These are phyloP conservation scores for Penicillium sp. DNA, from an alignment of 2,329 filamentous ascomycete genomes.

Conservation along the genomic window DNA sequence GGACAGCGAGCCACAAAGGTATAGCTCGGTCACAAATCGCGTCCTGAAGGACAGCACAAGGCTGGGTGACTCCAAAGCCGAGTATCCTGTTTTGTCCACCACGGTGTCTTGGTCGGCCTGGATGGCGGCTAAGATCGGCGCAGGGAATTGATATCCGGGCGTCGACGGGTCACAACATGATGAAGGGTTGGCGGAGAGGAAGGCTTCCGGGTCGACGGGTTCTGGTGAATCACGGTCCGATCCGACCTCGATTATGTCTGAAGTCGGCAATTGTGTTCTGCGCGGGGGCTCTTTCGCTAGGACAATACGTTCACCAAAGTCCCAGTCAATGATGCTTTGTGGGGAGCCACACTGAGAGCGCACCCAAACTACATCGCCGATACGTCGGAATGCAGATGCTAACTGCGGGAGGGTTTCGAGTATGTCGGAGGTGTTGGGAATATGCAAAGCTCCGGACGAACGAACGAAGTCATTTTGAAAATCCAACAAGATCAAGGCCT, in stretches of 20 bases:
- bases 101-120: conserved; percentile 51
- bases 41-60: conserved; percentile 74
- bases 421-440: conserved; percentile 62
- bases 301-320: conserved; percentile 46
- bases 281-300: conserved; percentile 30
- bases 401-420: conserved; percentile 64
- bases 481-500: conserved; percentile 77
- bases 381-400: conserved; percentile 67
- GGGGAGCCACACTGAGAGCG: conserved; percentile 68
- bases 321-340: conserved; percentile 53
- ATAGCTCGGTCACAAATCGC: conserved; percentile 84
- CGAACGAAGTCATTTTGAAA: conserved; percentile 86
- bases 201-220: conserved; percentile 42
- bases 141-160: conserved; percentile 49
- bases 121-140: conserved; percentile 49
- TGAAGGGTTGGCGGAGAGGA: conserved; percentile 35
- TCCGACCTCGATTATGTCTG: conserved; percentile 23
- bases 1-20: conserved; percentile 78
- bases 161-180: conserved; percentile 42
- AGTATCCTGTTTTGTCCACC: conserved; percentile 74
- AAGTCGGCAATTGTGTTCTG: conserved; percentile 5
- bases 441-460: conserved; percentile 62
- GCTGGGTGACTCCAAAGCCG: conserved; percentile 72
- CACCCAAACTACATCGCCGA: conserved; percentile 78
- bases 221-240: conserved; percentile 21